Evolutionary conservation across 352 stramenopile species (phyloP), one percentile per base, ranked within the genome.

Genomic region (Hyphochytrium catenoides): DNA sequence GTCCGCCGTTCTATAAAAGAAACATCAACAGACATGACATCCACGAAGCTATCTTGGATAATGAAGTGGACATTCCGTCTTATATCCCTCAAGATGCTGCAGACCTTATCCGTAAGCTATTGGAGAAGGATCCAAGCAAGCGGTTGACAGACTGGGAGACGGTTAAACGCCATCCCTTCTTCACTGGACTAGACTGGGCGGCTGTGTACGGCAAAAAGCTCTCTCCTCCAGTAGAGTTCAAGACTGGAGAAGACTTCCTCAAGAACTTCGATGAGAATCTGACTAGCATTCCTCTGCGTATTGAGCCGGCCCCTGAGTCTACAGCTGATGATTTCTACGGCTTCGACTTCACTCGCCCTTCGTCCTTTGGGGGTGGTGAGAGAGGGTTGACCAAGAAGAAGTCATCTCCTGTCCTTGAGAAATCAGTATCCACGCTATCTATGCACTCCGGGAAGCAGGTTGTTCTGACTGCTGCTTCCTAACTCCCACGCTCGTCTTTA

Each of bases 11-110:
- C 51, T 92, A 90, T 43, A 71, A 89, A 37, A 70, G 59, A 36
- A 87, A 91, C 48, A 78, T 82, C 26, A 62, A 87, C 34, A 59
- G n/a, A n/a, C n/a, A n/a, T n/a, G n/a, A 71, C 29, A 87, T 92
- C 70, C 90, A 69, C 54, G 61, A 73, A 8, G 78, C 85, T 46
- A 90, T 92, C 37, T 74, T 87, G 52, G 78, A 77, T 39, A 72
- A 67, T 0, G 60, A 66, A 19, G 63, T 92, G 26, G 70, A 69
- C 35, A 88, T 89, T 46, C 71, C 74, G 43, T 84, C 83, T 31
- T 58, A 59, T 0, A 48, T 83, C n/a, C 68, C 53, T 9, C 44
- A 52, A 0, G 54, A 76, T 18, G 64, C 77, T 11, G 78, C 78
- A 39, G 71, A 59, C 43, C 55, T 86, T 17, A 76, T 83, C 29